These are phyloP conservation scores for Paramecium tetraurelia DNA, from an alignment of 73 alveolate genomes.

Conservation along the genomic window DNA sequence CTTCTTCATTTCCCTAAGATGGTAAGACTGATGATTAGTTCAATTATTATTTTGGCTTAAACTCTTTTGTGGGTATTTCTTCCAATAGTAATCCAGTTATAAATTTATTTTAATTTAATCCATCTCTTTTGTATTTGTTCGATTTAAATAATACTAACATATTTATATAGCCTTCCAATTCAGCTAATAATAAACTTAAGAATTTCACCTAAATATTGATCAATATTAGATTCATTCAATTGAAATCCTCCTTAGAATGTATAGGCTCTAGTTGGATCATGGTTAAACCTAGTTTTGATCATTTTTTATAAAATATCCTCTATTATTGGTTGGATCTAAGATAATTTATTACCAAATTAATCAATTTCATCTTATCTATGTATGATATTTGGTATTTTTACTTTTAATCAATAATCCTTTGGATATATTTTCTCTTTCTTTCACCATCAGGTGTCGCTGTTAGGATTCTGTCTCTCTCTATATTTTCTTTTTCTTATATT, in stretches of 20 bases:
- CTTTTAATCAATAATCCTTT: slow-evolving; percentile 40
- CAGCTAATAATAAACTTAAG: neutral
- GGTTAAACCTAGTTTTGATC: neutral
- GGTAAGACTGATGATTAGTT: neutral
- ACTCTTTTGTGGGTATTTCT: slow-evolving; percentile 12
- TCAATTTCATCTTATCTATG: neutral
- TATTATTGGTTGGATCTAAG: neutral
- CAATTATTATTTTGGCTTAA: neutral
- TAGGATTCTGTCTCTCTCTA: slow-evolving; percentile 48
- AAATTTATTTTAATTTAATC: neutral
- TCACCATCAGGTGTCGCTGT: slow-evolving; percentile 61
- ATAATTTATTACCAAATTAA: neutral
- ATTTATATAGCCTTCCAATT: neutral
- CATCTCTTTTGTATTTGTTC: neutral
- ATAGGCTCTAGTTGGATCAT: slow-evolving; percentile 28
- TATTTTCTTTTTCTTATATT: slow-evolving; percentile 48
- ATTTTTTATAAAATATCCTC: neutral
- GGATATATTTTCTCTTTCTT: slow-evolving; percentile 22
- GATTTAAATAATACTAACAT: neutral
- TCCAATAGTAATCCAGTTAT: slow-evolving; percentile 21
- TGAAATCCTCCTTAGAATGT: slow-evolving; percentile 50
- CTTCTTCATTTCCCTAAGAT: neutral
- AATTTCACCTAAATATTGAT: slow-evolving; percentile 36
- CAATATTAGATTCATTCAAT: slow-evolving; percentile 56
- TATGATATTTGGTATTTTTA: neutral